Base-by-base conservation (phyloP, 495 filamentous ascomycete genomes). In the Aspergillus saccharolyticus region DNA sequence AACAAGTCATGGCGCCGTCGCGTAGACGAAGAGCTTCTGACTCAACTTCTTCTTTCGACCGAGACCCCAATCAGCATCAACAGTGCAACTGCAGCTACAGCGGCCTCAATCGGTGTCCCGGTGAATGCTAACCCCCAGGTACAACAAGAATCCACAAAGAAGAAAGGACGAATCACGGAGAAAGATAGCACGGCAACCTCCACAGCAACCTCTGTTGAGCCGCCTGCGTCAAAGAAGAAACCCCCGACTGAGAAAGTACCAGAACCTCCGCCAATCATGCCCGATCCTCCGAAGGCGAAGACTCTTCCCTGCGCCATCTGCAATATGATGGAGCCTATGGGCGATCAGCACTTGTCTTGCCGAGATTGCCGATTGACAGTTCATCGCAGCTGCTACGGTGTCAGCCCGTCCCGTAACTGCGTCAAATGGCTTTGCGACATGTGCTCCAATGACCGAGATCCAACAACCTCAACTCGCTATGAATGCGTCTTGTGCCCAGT, bases 351-450 rank as follows among this genome's bases (percentile, higher is more conserved):
- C 62, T 66, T 96, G 43, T 83, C 80, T 18, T 98, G 91, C 65
- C 80, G 80, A 54, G 89, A 93, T 63, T 98, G 94, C 68, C 87
- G 89, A 47, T 75, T 98, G 63, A 89, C 91, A 0, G 93, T 98
- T n/a, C 94, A 98, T 69, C 86, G 88, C 44, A 86, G 85, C 54
- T 98, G 94, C 70, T 98, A 97, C 69, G 94, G 94, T 17, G 79
- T 97, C 28, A 70, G 82, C 2, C 85, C 89, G 24, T 80, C 79
- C 46, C 82, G 85, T n/a, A 82, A 82, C 43, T 78, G 80, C 24
- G 81, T 79, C 52, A 96, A 96, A 71, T 98, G 94, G 94, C 79
- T 89, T 18, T 98, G 94, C 71, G 94, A 98, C 71, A 93, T 89
- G 83, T 98, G 94, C 74, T 77, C 84, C 14, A 98, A 98, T 66